phyloP scores from a whole-genome alignment of 179 eudicot species.

The Monotropa hypopitys region DNA sequence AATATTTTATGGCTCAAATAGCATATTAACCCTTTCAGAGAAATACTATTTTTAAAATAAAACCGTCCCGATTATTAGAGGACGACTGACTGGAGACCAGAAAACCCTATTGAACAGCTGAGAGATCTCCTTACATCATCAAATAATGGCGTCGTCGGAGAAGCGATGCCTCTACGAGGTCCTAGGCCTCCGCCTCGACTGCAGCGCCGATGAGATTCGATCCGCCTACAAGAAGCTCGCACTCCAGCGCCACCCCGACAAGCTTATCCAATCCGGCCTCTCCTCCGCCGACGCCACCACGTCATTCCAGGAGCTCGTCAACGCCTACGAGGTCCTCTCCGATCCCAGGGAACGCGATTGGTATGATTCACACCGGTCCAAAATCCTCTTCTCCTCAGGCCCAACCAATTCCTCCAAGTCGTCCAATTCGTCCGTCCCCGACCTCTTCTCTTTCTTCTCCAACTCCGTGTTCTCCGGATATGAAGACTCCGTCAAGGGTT shows the following conservation, averaged over 20 bases:
- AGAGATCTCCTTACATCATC: background rate
- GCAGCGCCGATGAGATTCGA: conserved; percentile 74
- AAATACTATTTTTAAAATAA: no score
- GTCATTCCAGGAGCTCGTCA: conserved; percentile 77
- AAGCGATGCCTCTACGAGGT: conserved; percentile 91
- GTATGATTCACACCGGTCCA: conserved; percentile 92
- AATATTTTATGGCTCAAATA: no score
- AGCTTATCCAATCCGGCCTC: conserved; percentile 65
- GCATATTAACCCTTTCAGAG: no score
- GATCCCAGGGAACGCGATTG: conserved; percentile 78
- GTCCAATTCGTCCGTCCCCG: conserved; percentile 25
- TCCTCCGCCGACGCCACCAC: conserved; percentile 64
- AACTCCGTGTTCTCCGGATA: conserved; percentile 65
- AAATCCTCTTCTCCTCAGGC: conserved; percentile 45
- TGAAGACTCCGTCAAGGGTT: conserved; percentile 41
- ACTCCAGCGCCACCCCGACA: conserved; percentile 92
- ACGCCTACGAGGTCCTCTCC: conserved; percentile 84
- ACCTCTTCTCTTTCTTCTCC: conserved; percentile 57
- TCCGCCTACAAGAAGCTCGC: conserved; percentile 74
- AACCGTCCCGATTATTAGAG: no score
- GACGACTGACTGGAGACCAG: background rate
- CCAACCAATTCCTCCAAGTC: conserved; percentile 6
- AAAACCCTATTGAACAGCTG: background rate
- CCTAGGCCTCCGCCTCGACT: conserved; percentile 43
- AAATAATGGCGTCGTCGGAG: conserved; percentile 35